Evolutionary conservation across 257 asterid genomes (phyloP).

Genomic region (Ballota nigra): DNA sequence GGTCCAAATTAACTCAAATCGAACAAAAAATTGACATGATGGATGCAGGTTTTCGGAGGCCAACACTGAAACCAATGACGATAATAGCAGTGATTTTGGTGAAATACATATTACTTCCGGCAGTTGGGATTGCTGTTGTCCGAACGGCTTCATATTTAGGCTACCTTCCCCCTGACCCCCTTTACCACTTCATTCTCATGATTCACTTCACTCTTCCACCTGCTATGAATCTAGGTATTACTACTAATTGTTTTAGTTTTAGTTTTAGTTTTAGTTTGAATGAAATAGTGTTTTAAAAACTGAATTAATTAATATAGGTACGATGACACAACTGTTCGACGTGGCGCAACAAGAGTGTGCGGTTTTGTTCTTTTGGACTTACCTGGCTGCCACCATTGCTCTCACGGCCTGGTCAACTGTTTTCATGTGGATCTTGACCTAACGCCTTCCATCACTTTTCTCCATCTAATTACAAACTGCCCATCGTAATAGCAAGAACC

Average conservation of each 20-base stretch:
- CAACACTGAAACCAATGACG: constrained; percentile 34
- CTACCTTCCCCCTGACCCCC: constrained; percentile 74
- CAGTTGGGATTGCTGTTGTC: constrained; percentile 67
- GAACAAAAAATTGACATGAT: background rate
- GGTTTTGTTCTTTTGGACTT: constrained; percentile 78
- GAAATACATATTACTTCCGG: constrained; percentile 62
- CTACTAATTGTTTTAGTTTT: too few species aligned
- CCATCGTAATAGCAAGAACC: background rate
- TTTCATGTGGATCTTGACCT: constrained; percentile 88
- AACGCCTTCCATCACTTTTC: background rate
- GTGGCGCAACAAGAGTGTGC: constrained; percentile 96
- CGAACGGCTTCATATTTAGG: constrained; percentile 58
- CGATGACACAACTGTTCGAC: constrained; percentile 85
- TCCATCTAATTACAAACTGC: background rate
- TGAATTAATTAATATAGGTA: constrained; percentile 37
- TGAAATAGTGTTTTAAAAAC: too few species aligned
- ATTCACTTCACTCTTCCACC: constrained; percentile 88
- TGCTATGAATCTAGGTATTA: constrained; percentile 69
- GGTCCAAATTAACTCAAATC: too few species aligned
- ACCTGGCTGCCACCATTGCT: constrained; percentile 66
- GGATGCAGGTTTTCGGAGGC: constrained; percentile 62
- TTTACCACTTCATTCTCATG: constrained; percentile 74
- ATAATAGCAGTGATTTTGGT: constrained; percentile 59
- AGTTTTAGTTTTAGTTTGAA: too few species aligned
- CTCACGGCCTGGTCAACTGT: constrained; percentile 86